Evolutionary conservation across 208 protist genomes (phyloP).

Genomic region (Trypanosoma avium): DNA sequence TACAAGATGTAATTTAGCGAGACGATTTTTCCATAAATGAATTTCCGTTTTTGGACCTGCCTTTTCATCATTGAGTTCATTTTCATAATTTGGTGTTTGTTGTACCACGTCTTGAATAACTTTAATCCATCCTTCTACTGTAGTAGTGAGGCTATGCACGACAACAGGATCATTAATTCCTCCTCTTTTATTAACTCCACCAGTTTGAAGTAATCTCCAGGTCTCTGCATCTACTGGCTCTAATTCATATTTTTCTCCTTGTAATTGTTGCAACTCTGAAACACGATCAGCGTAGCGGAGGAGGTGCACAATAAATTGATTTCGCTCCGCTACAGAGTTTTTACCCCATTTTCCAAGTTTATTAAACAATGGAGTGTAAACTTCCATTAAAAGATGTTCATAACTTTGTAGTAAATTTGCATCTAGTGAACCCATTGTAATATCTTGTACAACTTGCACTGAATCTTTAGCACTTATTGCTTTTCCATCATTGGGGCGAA

Average conservation of each 20-base stretch:
- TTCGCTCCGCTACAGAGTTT: conserved; percentile 81
- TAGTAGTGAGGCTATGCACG: conserved; percentile 55
- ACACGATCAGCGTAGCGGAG: conserved; percentile 90
- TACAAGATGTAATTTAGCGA: conserved; percentile 91
- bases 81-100: conserved; percentile 86
- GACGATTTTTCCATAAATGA: conserved; percentile 93
- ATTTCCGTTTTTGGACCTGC: conserved; percentile 94
- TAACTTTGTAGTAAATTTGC: conserved; percentile 81
- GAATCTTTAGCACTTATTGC: conserved; percentile 78
- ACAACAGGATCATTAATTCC: conserved; percentile 75
- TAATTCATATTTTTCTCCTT: conserved; percentile 64
- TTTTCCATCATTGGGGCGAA: conserved; percentile 57
- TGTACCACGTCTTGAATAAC: conserved; percentile 64
- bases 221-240: conserved; percentile 60
- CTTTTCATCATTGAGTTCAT: conserved; percentile 86
- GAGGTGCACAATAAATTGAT: conserved; percentile 83
- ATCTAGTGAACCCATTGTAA: conserved; percentile 85
- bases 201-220: conserved; percentile 79
- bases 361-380: conserved; percentile 92
- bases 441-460: conserved; percentile 74
- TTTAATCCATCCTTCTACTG: conserved; percentile 83
- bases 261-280: conserved; percentile 85
- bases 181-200: conserved; percentile 74
- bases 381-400: conserved; percentile 89
- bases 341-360: conserved; percentile 82